These are phyloP conservation scores for Backusella tuberculispora DNA, from an alignment of 192 early-diverging fungal species.

Conservation along the genomic window DNA sequence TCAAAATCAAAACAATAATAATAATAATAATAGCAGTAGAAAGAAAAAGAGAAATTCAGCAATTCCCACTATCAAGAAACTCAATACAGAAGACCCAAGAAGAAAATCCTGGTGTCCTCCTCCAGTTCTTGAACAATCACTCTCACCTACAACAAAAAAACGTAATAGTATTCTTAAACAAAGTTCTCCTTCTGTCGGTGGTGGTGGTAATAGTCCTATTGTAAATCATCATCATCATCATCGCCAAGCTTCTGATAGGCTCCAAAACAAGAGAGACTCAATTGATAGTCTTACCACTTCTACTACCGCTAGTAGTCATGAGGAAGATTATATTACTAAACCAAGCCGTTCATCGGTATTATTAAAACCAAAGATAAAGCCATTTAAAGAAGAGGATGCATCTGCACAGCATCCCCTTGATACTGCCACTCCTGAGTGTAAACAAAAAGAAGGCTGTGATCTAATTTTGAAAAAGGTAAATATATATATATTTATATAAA, in stretches of 20 bases:
- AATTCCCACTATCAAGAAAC: neutral
- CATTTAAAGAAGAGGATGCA: neutral
- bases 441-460: neutral
- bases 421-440: neutral
- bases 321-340: neutral
- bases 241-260: neutral
- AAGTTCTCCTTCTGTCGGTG: too few relatives aligned
- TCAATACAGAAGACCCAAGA: neutral
- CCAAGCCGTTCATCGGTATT: neutral
- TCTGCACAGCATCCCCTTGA: neutral
- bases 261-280: neutral
- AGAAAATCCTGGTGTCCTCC: neutral
- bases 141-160: neutral
- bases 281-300: conserved; percentile 10
- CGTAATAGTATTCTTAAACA: neutral
- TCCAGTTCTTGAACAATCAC: too few relatives aligned
- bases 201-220: neutral
- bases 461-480: neutral
- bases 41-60: neutral
- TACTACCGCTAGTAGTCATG: conserved; percentile 13
- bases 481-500: too few relatives aligned
- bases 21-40: neutral
- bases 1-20: neutral
- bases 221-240: neutral
- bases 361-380: neutral